Base-by-base conservation (phyloP, 177 flowering plant genomes). In the Vitis hybrid region DNA sequence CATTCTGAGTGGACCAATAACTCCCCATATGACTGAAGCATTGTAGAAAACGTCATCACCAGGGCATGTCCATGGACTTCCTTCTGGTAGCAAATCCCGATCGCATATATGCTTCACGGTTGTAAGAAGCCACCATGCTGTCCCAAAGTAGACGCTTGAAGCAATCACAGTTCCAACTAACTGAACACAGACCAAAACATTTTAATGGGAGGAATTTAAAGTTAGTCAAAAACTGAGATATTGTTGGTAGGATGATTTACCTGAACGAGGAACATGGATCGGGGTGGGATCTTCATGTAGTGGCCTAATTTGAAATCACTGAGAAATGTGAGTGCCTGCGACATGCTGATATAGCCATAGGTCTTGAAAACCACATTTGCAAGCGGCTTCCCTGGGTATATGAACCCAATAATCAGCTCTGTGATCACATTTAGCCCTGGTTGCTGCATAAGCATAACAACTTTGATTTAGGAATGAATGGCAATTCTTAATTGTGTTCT, bases 1-100 rank as follows among this genome's bases (percentile, higher is more conserved):
- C 93, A 91, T 87, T 7, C 89, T 77, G 2, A 65, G 71, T 0
- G 94, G 97, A 0, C 97, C 92, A 0, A 91, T 78, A 0, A 91
- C 80, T 48, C 94, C 97, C 97, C 97, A 91, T 59, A 91, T 90
- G 82, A 91, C 81, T 0, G 97, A 90, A 8, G 94, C 93, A 55
- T 84, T 83, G 81, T 85, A 91, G 84, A 87, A 87, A 1, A 88
- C 93, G 13, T 79, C 75, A n/a, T 74, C 81, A 0, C 79, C 75
- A 1, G 88, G 87, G 58, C 91, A 85, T 5, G 91, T 85, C 97
- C 97, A 89, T 1, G 91, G 96, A 69, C 96, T 90, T 1, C 90
- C 89, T 2, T 65, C 72, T 0, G 93, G 88, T 1, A 87, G 75
- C 31, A 15, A n/a, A 0, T 39, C 22, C 1, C 1, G 0, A 20